These are phyloP conservation scores for Ophioceras dolichostomum DNA, from an alignment of 2,329 filamentous ascomycete genomes.

Conservation along the genomic window DNA sequence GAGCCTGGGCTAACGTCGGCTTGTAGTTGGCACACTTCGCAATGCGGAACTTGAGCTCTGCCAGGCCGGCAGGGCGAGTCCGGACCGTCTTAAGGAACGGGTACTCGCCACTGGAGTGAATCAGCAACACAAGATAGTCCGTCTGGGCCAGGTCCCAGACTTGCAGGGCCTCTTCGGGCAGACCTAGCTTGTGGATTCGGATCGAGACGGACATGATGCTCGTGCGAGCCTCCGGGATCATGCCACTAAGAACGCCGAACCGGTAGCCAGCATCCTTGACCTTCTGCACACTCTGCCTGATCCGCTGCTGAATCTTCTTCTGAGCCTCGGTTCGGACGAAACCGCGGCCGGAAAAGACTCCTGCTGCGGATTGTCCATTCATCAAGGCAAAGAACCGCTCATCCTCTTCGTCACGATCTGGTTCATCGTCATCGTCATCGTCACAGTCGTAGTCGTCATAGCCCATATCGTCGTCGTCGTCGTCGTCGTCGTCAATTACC, in stretches of 20 bases:
- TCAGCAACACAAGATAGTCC: conserved; percentile 64
- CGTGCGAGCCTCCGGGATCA: conserved; percentile 24
- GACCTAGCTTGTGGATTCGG: conserved; percentile 54
- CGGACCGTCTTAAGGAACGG: conserved; percentile 41
- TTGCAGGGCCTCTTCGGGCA: conserved; percentile 62
- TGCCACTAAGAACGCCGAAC: conserved; percentile 47
- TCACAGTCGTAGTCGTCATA: conserved; percentile 11
- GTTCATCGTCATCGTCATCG: conserved; percentile 13
- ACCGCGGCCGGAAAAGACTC: neutral
- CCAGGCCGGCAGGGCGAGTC: conserved; percentile 16
- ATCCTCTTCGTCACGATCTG: conserved; percentile 12
- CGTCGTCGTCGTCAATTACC: conserved; percentile 6
- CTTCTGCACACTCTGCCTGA: conserved; percentile 47
- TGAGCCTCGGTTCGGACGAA: neutral
- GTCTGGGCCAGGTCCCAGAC: conserved; percentile 59
- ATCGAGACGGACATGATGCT: conserved; percentile 55
- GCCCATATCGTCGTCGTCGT: conserved; percentile 10
- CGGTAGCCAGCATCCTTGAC: conserved; percentile 57
- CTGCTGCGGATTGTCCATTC: too few relatives aligned
- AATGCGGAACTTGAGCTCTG: conserved; percentile 44
- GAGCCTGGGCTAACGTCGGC: conserved; percentile 37
- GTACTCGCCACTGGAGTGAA: conserved; percentile 43
- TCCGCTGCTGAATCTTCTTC: conserved; percentile 1
- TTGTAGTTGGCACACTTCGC: conserved; percentile 64
- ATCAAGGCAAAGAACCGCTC: conserved; percentile 9